phyloP scores from a whole-genome alignment of 116 monocot genomes.

The Phalaenopsis hybrid region DNA sequence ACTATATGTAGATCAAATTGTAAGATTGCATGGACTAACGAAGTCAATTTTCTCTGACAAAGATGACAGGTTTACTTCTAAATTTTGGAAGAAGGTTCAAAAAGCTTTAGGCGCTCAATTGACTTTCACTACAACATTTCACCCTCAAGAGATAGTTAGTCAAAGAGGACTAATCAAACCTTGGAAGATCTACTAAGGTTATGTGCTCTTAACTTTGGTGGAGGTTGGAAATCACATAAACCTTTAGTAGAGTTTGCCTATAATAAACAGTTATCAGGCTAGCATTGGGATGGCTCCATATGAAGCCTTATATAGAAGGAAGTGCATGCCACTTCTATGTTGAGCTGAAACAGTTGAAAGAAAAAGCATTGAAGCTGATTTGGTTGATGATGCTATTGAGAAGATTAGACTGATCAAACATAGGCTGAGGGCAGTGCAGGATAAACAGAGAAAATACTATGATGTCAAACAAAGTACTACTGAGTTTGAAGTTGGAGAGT shows the following conservation, averaged over 20 bases:
- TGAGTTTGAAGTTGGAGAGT: no score
- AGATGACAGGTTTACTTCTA: background rate
- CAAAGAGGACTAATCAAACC: background rate
- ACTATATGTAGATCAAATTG: background rate
- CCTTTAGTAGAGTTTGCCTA: background rate
- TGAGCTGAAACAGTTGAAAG: no score
- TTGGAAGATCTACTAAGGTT: background rate
- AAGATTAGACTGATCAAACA: no score
- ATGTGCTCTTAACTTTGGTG: background rate
- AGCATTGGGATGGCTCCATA: background rate
- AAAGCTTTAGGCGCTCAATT: background rate
- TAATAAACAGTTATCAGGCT: background rate
- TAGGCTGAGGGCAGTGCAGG: no score
- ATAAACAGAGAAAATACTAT: no score
- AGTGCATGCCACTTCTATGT: no score
- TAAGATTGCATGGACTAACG: background rate
- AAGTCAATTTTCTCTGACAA: background rate
- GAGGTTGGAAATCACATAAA: background rate
- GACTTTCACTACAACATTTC: background rate
- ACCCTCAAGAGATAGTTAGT: background rate
- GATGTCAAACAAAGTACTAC: no score
- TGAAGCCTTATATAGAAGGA: no score
- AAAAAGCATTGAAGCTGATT: no score
- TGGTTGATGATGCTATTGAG: no score
- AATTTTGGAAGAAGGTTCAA: background rate